Evolutionary conservation across 192 early-diverging fungal species (phyloP), one percentile per base, ranked within the genome.

Genomic region (Coemansia sp.): DNA sequence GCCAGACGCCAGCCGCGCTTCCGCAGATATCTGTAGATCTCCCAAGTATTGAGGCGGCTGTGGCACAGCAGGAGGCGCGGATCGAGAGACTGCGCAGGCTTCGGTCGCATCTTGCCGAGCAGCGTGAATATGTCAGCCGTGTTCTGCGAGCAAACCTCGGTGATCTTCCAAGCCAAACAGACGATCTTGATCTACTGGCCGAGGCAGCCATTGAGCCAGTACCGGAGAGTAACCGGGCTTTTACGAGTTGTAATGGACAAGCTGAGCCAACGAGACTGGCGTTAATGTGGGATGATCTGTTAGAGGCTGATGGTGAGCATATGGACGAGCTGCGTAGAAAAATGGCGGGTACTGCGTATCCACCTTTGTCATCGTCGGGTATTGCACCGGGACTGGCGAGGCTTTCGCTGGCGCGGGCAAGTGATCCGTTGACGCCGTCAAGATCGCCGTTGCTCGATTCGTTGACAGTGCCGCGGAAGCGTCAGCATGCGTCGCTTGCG

Each of bases 81-180:
- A 57, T 80, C 16, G 63, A 51, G 30, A 38, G 65, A 32, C 72
- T 80, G 51, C 48, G 66, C 52, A 56, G 72, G 3, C 57, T 80
- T 16, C 57, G 72, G 2, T 49, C 66, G 17, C 72, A 67, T 64
- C 69, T 80, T 40, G 33, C 29, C 5, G 77, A 71, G n/a, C 77
- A 71, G 58, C 68, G 56, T 28, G 61, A n/a, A 6, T 18, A 18
- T 1, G 57, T 63, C 30, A 25, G 25, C 52, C 17, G 25, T 7
- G 62, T 12, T 18, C 34, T 48, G 18, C 16, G 34, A 29, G 57
- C 36, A 28, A n/a, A 17, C 12, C 56, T n/a, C 33, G 56, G 4
- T 14, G 49, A 18, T 16, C 18, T 32, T 34, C 30, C 12, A 34
- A 52, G 50, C 28, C 50, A 52, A 7, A 8, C 25, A 36, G 20